phyloP scores from a whole-genome alignment of 371 early-diverging fungal genomes.

The Sporodiniella umbellata region DNA sequence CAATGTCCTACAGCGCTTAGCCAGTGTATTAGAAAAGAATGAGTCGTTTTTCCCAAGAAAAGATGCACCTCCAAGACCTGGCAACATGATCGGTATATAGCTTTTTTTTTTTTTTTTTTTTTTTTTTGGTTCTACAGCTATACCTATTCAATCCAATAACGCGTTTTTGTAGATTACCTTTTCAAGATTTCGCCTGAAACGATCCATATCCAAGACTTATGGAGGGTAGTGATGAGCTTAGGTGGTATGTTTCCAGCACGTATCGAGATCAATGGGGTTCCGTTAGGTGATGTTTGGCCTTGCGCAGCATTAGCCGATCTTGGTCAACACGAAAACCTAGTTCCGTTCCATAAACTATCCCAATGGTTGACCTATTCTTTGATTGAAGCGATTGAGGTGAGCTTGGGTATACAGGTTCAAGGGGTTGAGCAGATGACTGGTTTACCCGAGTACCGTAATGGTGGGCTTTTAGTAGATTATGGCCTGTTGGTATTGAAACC shows the following conservation, averaged over 20 bases:
- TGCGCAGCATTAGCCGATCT: slow-evolving; percentile 49
- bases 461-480: slow-evolving; percentile 51
- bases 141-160: too few species aligned
- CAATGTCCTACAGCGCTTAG: slow-evolving; percentile 67
- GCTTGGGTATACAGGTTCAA: slow-evolving; percentile 52
- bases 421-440: slow-evolving; percentile 78
- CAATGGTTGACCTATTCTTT: slow-evolving; percentile 95
- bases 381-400: slow-evolving; percentile 73
- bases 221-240: slow-evolving; percentile 74
- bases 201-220: slow-evolving; percentile 41
- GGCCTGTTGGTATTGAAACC: slow-evolving; percentile 40
- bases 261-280: slow-evolving; percentile 66
- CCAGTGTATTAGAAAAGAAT: slow-evolving; percentile 50
- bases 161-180: slow-evolving; percentile 57
- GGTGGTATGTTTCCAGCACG: slow-evolving; percentile 55
- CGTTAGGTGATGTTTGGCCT: slow-evolving; percentile 92
- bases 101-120: slow-evolving; percentile 2
- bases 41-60: slow-evolving; percentile 59
- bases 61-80: slow-evolving; percentile 63
- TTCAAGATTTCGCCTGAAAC: slow-evolving; percentile 16
- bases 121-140: too few species aligned
- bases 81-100: slow-evolving; percentile 69
- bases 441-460: slow-evolving; percentile 92
- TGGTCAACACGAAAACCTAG: slow-evolving; percentile 40
- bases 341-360: slow-evolving; percentile 91